Base-by-base conservation (phyloP, 306 rosid genomes). In the Malus fusca region DNA sequence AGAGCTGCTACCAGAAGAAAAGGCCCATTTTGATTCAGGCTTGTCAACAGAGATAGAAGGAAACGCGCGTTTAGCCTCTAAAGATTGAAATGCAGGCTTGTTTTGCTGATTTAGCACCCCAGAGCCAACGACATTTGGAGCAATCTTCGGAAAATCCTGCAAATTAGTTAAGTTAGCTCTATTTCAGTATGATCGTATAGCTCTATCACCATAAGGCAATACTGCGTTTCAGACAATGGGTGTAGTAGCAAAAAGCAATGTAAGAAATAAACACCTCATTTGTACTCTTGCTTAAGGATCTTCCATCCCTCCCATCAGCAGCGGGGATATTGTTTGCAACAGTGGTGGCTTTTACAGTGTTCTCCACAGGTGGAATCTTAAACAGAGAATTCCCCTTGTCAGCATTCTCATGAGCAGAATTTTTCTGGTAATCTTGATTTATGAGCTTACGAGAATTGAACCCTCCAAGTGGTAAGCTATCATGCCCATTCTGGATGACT, bases 21-120 rank as follows among this genome's bases (percentile, higher is more conserved):
- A 55, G 43, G 59, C 43, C 97, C 95, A 91, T 67, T 60, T 89
- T 30, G 97, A 75, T 58, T 71, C 85, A 0, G 88, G 90, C 80
- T 88, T 94, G 80, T 78, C 83, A 77, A 94, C 42, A 19, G 87
- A 71, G 78, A 94, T 92, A 52, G 91, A 86, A 66, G 97, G 76
- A 55, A 94, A 83, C 75, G 61, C 75, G 6, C 93, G 90, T 80
- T 89, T 95, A 55, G 63, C 79, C 30, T 74, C 82, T 8, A 88
- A 65, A 74, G 86, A 74, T 26, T 81, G 66, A 33, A 59, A 26
- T 3, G 72, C 68, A 68, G 81, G 81, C 81, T 76, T 85, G 76
- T 68, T 84, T 72, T 82, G 85, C 51, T 69, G 84, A 78, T 68
- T 79, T 68, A 66, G 63, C 25, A 6, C 82, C 75, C 6, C 67